phyloP scores from a whole-genome alignment of 106 monocot species.

The Ottelia alismoides region DNA sequence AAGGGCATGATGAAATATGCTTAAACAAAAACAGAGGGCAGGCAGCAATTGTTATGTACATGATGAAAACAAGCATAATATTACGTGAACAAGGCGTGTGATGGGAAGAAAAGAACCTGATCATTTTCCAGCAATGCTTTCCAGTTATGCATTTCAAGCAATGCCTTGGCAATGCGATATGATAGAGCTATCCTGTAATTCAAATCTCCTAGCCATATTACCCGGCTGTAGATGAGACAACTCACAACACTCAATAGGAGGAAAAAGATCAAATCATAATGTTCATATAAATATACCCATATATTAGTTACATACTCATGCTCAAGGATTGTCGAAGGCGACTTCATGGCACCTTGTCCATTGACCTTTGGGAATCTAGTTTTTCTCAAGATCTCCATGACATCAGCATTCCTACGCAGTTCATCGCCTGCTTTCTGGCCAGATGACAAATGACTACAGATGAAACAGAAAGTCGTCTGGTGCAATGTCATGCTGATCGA shows the following conservation, averaged over 20 bases:
- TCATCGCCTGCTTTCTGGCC: slow-evolving; percentile 9
- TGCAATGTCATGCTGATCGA: slow-evolving; percentile 10
- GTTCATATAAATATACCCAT: not conserved
- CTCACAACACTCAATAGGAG: not conserved
- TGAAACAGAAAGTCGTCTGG: slow-evolving; percentile 11
- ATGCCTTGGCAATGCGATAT: slow-evolving; percentile 6
- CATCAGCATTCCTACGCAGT: slow-evolving; percentile 7
- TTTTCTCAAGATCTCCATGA: slow-evolving; percentile 8
- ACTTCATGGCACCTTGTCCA: not conserved
- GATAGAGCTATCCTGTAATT: slow-evolving; percentile 13
- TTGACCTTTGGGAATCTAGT: slow-evolving; percentile 4
- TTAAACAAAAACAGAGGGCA: too few relatives aligned
- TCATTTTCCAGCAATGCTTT: slow-evolving; percentile 11
- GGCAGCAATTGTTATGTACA: too few relatives aligned
- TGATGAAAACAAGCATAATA: not conserved
- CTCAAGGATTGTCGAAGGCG: slow-evolving; percentile 6
- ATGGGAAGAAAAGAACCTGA: slow-evolving; percentile 1
- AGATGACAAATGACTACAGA: slow-evolving; percentile 8
- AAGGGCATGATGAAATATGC: too few relatives aligned
- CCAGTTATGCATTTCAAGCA: slow-evolving; percentile 15
- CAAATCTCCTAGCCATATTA: slow-evolving; percentile 13
- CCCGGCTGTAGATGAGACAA: not conserved
- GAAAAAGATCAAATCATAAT: not conserved
- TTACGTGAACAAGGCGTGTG: not conserved
- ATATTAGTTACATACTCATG: slow-evolving; percentile 1